Percentiles rank a stretch among this genome's conserved stretches.
These are phyloP conservation scores for Lachnellula arida DNA, from an alignment of 2,329 filamentous ascomycete genomes.

Conservation along the genomic window DNA sequence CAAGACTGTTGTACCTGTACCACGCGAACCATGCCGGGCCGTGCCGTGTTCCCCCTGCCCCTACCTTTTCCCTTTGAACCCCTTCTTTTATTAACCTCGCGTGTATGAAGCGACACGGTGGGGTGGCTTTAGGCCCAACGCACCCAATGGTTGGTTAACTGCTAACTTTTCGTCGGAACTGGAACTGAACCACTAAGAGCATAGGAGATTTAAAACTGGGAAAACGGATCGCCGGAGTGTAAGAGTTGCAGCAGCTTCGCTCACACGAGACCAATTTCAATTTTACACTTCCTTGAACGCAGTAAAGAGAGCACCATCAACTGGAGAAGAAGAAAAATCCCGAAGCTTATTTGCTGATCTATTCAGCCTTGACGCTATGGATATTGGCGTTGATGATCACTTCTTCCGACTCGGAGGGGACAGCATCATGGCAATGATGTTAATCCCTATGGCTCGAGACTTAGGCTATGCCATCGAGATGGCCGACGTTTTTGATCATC, in stretches of 20 bases:
- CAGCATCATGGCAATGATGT: slow-evolving; percentile 34
- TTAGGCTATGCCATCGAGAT: slow-evolving; percentile 35
- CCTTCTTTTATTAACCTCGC: too few relatives aligned
- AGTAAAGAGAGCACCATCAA: neutral
- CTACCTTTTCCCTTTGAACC: too few relatives aligned
- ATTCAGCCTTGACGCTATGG: slow-evolving; percentile 4
- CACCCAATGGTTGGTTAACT: too few relatives aligned
- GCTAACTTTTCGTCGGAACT: too few relatives aligned
- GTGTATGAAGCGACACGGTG: too few relatives aligned
- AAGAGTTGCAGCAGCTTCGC: slow-evolving; percentile 10
- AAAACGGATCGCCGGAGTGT: slow-evolving; percentile 34
- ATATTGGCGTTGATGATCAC: slow-evolving; percentile 27
- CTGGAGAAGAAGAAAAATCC: slow-evolving; percentile 2
- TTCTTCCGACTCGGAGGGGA: slow-evolving; percentile 36
- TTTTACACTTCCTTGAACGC: neutral
- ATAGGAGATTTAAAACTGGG: slow-evolving; percentile 15
- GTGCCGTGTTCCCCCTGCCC: too few relatives aligned
- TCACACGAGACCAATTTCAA: neutral
- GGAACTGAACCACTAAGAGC: too few relatives aligned
- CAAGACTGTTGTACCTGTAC: too few relatives aligned
- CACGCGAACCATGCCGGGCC: too few relatives aligned
- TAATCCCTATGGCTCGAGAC: slow-evolving; percentile 35
- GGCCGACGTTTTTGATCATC: slow-evolving; percentile 38
- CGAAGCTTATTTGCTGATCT: slow-evolving; percentile 5
- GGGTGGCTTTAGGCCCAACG: too few relatives aligned